These are phyloP conservation scores for Sedum album DNA, from an alignment of 164 flowering plant species.

Conservation along the genomic window DNA sequence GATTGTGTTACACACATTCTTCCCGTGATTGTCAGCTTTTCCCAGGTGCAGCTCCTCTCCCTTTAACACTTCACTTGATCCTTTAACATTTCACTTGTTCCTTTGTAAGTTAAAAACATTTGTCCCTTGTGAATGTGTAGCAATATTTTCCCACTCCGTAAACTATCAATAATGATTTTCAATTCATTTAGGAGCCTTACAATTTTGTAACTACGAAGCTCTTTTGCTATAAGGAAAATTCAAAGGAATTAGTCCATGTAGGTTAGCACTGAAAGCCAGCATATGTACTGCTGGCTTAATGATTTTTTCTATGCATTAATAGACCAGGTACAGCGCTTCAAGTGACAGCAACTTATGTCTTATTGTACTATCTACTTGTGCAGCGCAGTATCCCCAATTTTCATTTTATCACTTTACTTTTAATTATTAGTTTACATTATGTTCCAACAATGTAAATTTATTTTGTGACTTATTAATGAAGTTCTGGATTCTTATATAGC, in stretches of 20 bases:
- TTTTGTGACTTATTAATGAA: too few relatives aligned
- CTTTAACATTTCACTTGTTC: not conserved
- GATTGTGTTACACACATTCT: slow-evolving; percentile 90
- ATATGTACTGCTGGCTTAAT: not conserved
- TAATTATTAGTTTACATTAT: not conserved
- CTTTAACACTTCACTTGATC: too few relatives aligned
- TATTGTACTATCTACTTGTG: too few relatives aligned
- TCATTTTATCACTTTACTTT: not conserved
- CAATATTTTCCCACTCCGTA: not conserved
- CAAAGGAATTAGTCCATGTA: not conserved
- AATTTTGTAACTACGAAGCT: not conserved
- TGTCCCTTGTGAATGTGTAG: not conserved
- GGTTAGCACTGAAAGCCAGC: not conserved
- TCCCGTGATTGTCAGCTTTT: slow-evolving; percentile 87
- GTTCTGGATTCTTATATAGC: too few relatives aligned
- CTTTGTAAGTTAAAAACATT: not conserved
- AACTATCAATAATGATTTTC: too few relatives aligned
- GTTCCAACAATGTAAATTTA: not conserved
- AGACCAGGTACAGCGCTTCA: not conserved
- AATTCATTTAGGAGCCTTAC: not conserved
- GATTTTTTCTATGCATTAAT: not conserved
- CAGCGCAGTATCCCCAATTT: too few relatives aligned
- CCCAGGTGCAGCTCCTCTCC: slow-evolving; percentile 49
- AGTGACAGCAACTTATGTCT: too few relatives aligned
- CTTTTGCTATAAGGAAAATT: not conserved